These are phyloP conservation scores for Moesziomyces globuligerus DNA, from an alignment of 1,284 basidiomycete genomes.

Conservation along the genomic window DNA sequence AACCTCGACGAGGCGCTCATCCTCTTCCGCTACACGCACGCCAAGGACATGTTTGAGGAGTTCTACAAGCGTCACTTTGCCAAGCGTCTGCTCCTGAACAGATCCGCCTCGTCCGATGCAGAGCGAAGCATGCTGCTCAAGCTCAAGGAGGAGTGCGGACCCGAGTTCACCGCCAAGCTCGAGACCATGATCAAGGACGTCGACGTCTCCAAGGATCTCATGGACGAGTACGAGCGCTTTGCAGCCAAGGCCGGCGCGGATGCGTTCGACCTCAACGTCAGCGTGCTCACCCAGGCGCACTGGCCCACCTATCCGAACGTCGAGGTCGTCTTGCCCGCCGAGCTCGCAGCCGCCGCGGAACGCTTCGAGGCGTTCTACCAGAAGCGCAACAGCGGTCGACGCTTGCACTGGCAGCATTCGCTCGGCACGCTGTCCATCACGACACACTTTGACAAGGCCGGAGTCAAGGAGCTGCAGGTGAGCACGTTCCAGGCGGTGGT, in stretches of 20 bases:
- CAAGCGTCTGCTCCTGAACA: conserved; percentile 84
- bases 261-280: conserved; percentile 70
- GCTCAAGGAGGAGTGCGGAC: conserved; percentile 89
- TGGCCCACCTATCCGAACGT: conserved; percentile 70
- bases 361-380: conserved; percentile 61
- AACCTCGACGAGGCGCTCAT: conserved; percentile 80
- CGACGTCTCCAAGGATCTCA: conserved; percentile 76
- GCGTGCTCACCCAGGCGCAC: conserved; percentile 72
- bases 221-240: conserved; percentile 70
- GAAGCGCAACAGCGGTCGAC: conserved; percentile 58
- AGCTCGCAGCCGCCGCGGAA: conserved; percentile 35
- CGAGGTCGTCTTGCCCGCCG: conserved; percentile 47
- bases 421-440: conserved; percentile 59
- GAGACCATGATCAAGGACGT: conserved; percentile 91
- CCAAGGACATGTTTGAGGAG: conserved; percentile 73
- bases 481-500: conserved; percentile 89
- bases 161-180: conserved; percentile 82
- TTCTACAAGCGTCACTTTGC: conserved; percentile 92
- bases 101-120: conserved; percentile 89
- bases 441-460: conserved; percentile 69
- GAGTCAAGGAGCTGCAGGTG: conserved; percentile 86
- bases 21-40: conserved; percentile 82
- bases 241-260: conserved; percentile 51
- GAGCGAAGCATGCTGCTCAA: conserved; percentile 88
- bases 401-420: conserved; percentile 64